Evolutionary conservation across 495 filamentous ascomycete genomes (phyloP).

Genomic region (Hamigera avellanea): DNA sequence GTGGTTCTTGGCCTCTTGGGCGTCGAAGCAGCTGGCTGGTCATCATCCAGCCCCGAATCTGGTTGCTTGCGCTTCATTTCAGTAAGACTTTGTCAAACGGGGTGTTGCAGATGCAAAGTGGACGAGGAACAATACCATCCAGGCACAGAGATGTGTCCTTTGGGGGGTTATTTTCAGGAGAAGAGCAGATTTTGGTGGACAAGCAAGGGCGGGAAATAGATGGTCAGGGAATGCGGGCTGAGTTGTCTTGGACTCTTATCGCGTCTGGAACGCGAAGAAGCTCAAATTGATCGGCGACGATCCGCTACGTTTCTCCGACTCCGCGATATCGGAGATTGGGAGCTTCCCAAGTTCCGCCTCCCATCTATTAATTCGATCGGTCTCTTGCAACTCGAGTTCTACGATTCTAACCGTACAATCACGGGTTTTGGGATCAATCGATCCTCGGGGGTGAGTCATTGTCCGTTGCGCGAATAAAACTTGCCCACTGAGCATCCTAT

Average conservation of each 20-base stretch:
- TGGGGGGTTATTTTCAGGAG: background rate
- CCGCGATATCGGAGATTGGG: conserved; percentile 16
- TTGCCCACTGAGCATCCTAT: too few species aligned
- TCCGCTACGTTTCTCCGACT: conserved; percentile 24
- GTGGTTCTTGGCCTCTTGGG: conserved; percentile 28
- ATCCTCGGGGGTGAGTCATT: too few species aligned
- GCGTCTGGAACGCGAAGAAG: conserved; percentile 10
- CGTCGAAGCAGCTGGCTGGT: conserved; percentile 26
- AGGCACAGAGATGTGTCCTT: background rate
- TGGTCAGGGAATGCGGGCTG: background rate
- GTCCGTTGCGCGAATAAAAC: too few species aligned
- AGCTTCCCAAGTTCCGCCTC: too few species aligned
- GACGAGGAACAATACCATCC: background rate
- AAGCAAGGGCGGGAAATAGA: background rate
- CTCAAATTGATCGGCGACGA: background rate
- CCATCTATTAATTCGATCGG: too few species aligned
- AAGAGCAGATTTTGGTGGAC: background rate
- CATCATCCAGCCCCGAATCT: conserved; percentile 25
- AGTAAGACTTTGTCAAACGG: conserved; percentile 2
- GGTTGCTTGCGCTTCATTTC: conserved; percentile 38
- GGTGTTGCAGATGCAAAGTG: too few species aligned
- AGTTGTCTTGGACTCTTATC: conserved; percentile 1
- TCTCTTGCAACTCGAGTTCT: too few species aligned
- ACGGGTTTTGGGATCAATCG: too few species aligned
- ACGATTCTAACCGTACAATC: too few species aligned